A percentile compares a stretch with the other conserved stretches of the same genome.
These are phyloP conservation scores for Sclerotinia sclerotiorum DNA, from an alignment of 2,329 filamentous ascomycete species.

Conservation along the genomic window DNA sequence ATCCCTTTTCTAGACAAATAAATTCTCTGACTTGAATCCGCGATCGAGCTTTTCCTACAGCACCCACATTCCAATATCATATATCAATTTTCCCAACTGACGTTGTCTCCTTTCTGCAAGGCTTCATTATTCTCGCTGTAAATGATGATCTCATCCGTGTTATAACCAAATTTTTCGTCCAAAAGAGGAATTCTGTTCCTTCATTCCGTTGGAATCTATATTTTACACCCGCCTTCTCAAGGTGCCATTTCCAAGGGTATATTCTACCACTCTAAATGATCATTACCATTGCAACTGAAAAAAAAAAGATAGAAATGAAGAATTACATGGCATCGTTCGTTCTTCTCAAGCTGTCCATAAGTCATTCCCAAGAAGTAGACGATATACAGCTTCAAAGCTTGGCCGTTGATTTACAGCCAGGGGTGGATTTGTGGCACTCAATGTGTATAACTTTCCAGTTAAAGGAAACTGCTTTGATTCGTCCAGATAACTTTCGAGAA, in stretches of 20 bases:
- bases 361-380: background rate
- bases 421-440: too few relatives aligned
- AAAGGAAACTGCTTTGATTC: background rate
- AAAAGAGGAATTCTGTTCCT: background rate
- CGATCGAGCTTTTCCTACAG: too few relatives aligned
- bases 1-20: background rate
- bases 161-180: background rate
- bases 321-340: background rate
- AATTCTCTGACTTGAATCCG: background rate
- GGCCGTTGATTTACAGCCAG: background rate
- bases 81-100: background rate
- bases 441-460: background rate
- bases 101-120: background rate
- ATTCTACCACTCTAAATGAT: too few relatives aligned
- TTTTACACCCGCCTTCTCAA: background rate
- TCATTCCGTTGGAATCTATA: background rate
- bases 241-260: background rate
- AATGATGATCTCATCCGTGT: background rate
- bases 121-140: background rate
- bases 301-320: background rate
- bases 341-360: background rate
- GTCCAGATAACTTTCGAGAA: background rate
- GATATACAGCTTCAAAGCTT: background rate
- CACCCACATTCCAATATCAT: background rate
- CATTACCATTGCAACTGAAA: background rate